Evolutionary conservation across 305 asterid genomes (phyloP).

Genomic region (Fraxinus nigra): DNA sequence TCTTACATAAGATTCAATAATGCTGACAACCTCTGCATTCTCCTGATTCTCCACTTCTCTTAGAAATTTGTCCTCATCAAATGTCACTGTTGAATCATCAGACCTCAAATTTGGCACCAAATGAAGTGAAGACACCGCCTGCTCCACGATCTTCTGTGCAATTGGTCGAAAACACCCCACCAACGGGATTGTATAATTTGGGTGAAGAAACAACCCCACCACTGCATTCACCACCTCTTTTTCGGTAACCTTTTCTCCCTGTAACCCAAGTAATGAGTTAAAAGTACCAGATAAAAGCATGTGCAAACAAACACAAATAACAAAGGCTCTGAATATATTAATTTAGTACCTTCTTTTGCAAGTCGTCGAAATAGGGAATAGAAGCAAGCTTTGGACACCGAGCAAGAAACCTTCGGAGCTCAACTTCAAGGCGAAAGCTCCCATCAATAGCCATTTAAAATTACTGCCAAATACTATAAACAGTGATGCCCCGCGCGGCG

Average conservation of each 20-base stretch:
- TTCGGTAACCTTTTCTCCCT: conserved; percentile 65
- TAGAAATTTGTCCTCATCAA: conserved; percentile 47
- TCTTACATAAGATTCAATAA: conserved; percentile 51
- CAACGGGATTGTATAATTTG: conserved; percentile 72
- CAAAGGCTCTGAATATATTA: background rate
- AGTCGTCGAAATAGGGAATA: conserved; percentile 36
- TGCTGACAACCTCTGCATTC: conserved; percentile 32
- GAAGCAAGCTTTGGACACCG: conserved; percentile 62
- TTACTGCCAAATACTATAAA: background rate
- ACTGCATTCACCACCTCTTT: conserved; percentile 66
- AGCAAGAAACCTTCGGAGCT: conserved; percentile 59
- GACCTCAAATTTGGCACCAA: conserved; percentile 55
- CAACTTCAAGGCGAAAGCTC: conserved; percentile 56
- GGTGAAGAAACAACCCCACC: conserved; percentile 73
- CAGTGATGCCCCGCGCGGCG: background rate
- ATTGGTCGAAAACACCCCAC: conserved; percentile 84
- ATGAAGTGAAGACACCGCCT: conserved; percentile 58
- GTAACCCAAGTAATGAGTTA: background rate
- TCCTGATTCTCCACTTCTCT: conserved; percentile 46
- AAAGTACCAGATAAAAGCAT: background rate
- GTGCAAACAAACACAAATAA: background rate
- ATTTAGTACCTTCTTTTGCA: conserved; percentile 58
- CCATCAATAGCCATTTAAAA: conserved; percentile 68
- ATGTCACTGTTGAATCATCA: conserved; percentile 37
- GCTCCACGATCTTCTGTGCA: conserved; percentile 54